These are phyloP conservation scores for Tilletia caries DNA, from an alignment of 1,284 basidiomycete genomes.

Conservation along the genomic window DNA sequence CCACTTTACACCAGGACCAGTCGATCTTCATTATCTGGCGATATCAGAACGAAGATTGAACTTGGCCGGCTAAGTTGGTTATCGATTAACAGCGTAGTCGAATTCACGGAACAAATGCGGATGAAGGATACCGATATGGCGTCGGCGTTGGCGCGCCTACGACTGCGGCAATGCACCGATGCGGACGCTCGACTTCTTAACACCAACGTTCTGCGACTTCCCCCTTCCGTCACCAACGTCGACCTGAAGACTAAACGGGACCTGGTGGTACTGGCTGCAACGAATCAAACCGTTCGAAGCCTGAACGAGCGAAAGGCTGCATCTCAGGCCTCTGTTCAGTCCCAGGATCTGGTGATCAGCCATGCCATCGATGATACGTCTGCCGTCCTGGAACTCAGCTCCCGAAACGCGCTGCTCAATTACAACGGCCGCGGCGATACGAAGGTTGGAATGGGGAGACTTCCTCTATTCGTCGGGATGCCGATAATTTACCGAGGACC, in stretches of 20 bases:
- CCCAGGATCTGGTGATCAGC: neutral
- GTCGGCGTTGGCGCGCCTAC: neutral
- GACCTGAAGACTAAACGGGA: neutral
- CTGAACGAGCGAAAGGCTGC: neutral
- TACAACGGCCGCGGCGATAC: neutral
- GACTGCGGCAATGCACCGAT: neutral
- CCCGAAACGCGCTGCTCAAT: neutral
- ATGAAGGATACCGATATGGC: neutral
- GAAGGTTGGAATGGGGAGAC: neutral
- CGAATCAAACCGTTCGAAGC: neutral
- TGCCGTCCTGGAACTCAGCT: neutral
- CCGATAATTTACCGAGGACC: neutral
- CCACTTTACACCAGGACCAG: neutral
- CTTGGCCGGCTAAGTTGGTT: neutral
- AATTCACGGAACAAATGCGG: constrained; percentile 1
- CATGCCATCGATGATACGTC: neutral
- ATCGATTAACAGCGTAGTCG: neutral
- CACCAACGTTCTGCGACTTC: neutral
- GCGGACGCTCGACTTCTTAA: neutral
- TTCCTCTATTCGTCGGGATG: neutral
- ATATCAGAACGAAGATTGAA: neutral
- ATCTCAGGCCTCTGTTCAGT: neutral
- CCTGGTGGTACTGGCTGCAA: neutral
- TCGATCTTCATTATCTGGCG: neutral
- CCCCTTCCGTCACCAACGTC: no score